Conservation (phyloP, 2,329 filamentous ascomycete species). For the Colletotrichum tanaceti region DNA sequence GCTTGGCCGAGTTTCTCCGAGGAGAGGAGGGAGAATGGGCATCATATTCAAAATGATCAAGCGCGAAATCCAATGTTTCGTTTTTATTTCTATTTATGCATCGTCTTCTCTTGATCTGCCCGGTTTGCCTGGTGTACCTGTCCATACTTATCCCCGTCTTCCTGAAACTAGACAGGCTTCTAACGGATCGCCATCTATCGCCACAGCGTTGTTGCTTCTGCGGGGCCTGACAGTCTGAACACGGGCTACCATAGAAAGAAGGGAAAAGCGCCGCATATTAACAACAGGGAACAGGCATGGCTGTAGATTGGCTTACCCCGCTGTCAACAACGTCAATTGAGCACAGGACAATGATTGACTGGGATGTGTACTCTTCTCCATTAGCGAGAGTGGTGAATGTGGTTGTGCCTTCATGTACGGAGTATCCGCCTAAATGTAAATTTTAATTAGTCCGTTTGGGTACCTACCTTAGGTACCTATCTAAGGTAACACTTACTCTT, state of each 20-base stretch:
- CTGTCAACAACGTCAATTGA: conserved; percentile 23
- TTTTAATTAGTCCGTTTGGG: too few species aligned
- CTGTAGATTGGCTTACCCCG: conserved; percentile 18
- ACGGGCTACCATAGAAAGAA: conserved; percentile 6
- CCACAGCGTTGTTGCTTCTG: conserved; percentile 7
- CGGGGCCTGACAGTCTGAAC: conserved; percentile 4
- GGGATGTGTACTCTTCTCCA: neutral
- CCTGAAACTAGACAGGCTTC: conserved; percentile 1
- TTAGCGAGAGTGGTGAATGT: neutral
- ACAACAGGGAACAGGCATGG: conserved; percentile 18
- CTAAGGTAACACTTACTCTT: too few species aligned
- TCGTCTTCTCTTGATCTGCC: neutral
- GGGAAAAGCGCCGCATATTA: conserved; percentile 14
- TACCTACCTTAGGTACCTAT: too few species aligned
- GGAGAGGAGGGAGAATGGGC: neutral
- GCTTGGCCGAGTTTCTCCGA: neutral
- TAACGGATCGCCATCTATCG: conserved; percentile 9
- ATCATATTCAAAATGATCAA: neutral
- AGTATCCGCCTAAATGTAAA: too few species aligned
- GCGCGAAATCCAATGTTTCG: neutral
- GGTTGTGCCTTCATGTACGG: neutral
- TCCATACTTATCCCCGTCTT: neutral
- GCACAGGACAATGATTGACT: neutral
- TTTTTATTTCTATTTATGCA: neutral
- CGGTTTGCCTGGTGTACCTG: neutral